Conservation (phyloP, 1,139 yeast genomes). For the Pichia sp. region DNA sequence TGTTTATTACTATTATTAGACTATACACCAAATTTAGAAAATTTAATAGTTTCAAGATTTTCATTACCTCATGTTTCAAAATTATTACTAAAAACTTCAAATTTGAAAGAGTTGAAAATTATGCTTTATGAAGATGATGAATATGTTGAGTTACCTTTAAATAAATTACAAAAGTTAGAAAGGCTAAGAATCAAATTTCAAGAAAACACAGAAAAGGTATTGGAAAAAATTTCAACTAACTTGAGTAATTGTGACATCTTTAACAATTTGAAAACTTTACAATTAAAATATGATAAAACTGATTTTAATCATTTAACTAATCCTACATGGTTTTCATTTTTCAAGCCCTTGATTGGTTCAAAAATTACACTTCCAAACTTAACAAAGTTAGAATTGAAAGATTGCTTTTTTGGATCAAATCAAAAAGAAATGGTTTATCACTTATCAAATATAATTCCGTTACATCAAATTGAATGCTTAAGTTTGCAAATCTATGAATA, state of each 20-base stretch:
- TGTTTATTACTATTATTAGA: constrained; percentile 16
- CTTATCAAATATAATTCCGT: constrained; percentile 17
- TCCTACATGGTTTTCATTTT: constrained; percentile 27
- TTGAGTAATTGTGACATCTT: constrained; percentile 12
- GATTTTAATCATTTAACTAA: constrained; percentile 22
- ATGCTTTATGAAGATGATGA: constrained; percentile 15
- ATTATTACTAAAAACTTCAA: constrained; percentile 4
- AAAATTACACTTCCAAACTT: constrained; percentile 12
- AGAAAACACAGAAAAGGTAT: constrained; percentile 18
- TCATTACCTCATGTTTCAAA: constrained; percentile 11
- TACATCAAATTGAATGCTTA: constrained; percentile 18
- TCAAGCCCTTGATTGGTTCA: constrained; percentile 8
- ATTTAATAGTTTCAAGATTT: constrained; percentile 19
- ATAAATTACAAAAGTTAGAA: constrained; percentile 10
- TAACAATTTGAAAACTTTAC: constrained; percentile 14
- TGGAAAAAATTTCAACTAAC: constrained; percentile 13
- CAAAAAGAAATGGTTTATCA: constrained; percentile 14
- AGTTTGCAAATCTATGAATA: constrained; percentile 23
- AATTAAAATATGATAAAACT: constrained; percentile 18
- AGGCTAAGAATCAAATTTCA: constrained; percentile 20
- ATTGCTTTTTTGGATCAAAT: constrained; percentile 22
- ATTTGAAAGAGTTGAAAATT: constrained; percentile 16
- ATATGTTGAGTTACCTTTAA: constrained; percentile 6
- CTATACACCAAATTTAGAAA: constrained; percentile 17
- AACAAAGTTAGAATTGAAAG: constrained; percentile 17